These are phyloP conservation scores for Kalmanozyma brasiliensis DNA, from an alignment of 1,284 basidiomycete species.

Conservation along the genomic window DNA sequence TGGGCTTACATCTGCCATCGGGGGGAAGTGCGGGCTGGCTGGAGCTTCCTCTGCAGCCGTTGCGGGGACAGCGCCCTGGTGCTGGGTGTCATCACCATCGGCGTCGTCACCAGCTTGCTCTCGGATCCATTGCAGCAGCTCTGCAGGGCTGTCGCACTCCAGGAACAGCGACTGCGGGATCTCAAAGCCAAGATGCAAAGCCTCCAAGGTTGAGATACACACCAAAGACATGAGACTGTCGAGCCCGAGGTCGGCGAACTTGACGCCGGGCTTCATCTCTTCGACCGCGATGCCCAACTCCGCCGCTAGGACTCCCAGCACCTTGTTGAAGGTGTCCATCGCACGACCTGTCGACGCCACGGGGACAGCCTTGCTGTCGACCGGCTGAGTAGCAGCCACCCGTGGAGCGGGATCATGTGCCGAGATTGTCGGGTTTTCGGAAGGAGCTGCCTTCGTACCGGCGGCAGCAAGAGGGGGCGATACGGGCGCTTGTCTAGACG, in stretches of 20 bases:
- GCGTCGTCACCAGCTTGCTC: conserved; percentile 19
- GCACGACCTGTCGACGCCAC: conserved; percentile 3
- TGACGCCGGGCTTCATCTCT: conserved; percentile 34
- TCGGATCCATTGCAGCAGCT: conserved; percentile 33
- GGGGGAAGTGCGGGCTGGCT: background rate
- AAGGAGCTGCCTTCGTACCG: background rate
- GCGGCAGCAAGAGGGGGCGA: background rate
- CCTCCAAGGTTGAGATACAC: conserved; percentile 43
- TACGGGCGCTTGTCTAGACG: background rate
- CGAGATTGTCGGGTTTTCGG: background rate
- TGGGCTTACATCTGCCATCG: background rate
- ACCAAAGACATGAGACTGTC: conserved; percentile 53
- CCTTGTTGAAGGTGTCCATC: conserved; percentile 8
- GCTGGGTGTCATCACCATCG: background rate
- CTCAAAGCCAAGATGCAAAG: conserved; percentile 25
- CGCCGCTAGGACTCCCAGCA: conserved; percentile 30
- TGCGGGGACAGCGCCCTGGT: too few species aligned
- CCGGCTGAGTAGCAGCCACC: background rate
- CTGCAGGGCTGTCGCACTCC: conserved; percentile 37
- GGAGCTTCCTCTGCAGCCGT: background rate
- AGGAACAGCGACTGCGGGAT: conserved; percentile 49
- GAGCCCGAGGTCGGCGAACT: conserved; percentile 46
- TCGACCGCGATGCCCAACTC: conserved; percentile 38
- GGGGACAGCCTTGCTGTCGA: background rate
- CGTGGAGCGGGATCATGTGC: background rate